A percentile compares a stretch with the other conserved stretches of the same genome.
Evolutionary conservation across 805 yeast genomes (phyloP).

Genomic region (Kazachstania taianensis): DNA sequence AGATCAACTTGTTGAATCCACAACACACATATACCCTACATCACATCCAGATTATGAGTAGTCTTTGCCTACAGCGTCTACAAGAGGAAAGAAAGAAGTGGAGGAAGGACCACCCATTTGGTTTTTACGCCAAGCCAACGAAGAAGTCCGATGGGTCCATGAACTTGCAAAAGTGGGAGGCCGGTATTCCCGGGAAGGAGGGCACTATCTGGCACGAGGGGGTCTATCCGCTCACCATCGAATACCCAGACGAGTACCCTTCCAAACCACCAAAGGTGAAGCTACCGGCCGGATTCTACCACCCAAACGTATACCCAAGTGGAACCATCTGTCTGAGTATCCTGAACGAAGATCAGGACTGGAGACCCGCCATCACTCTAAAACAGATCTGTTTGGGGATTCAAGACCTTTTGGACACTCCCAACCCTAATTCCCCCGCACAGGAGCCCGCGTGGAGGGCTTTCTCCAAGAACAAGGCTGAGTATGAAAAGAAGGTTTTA

Average conservation of each 20-base stretch:
- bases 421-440: constrained; percentile 94
- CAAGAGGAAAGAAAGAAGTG: constrained; percentile 95
- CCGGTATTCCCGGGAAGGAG: constrained; percentile 91
- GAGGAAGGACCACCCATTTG: constrained; percentile 98
- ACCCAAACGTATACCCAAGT: constrained; percentile 95
- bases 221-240: constrained; percentile 71
- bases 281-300: constrained; percentile 85
- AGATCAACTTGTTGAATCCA: too few relatives aligned
- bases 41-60: too few relatives aligned
- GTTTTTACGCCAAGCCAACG: constrained; percentile 85
- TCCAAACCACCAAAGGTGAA: constrained; percentile 92
- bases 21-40: too few relatives aligned
- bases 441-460: constrained; percentile 96
- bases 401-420: constrained; percentile 80
- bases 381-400: constrained; percentile 86
- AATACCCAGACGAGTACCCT: constrained; percentile 87
- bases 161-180: constrained; percentile 80
- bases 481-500: constrained; percentile 65
- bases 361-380: constrained; percentile 94
- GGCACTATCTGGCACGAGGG: constrained; percentile 86
- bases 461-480: constrained; percentile 53
- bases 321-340: constrained; percentile 93
- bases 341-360: constrained; percentile 88
- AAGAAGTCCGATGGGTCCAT: constrained; percentile 75
- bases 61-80: constrained; percentile 68